A percentile compares a stretch with the other conserved stretches of the same genome.
Evolutionary conservation across 2,329 filamentous ascomycete species (phyloP).

Genomic region (Aspergillus vadensis): DNA sequence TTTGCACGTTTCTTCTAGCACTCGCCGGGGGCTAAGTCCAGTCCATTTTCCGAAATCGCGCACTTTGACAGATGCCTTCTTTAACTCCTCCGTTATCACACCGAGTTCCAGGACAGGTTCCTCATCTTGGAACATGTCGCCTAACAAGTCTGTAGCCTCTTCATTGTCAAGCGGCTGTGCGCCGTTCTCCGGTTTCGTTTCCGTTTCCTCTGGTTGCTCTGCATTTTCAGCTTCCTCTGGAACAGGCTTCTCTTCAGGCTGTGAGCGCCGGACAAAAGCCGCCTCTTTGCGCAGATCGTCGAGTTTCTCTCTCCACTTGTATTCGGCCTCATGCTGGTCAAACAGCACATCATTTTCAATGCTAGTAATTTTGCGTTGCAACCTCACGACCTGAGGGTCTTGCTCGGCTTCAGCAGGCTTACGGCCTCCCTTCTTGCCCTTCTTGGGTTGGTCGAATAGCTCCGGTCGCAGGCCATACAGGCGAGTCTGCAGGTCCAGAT

Average conservation of each 20-base stretch:
- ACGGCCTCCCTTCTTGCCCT: conserved; percentile 45
- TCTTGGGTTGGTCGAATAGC: conserved; percentile 46
- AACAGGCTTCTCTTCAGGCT: conserved; percentile 20
- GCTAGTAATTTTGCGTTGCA: conserved; percentile 72
- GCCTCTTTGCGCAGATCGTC: conserved; percentile 65
- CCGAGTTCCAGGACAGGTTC: conserved; percentile 46
- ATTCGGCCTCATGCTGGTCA: conserved; percentile 66
- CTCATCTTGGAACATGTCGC: conserved; percentile 58
- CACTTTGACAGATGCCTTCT: conserved; percentile 54
- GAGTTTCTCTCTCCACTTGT: conserved; percentile 63
- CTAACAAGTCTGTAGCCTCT: conserved; percentile 50
- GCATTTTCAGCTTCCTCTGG: conserved; percentile 59
- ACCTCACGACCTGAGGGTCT: conserved; percentile 59
- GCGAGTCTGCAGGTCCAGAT: conserved; percentile 71
- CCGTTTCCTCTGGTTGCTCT: conserved; percentile 29
- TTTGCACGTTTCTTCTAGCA: conserved; percentile 85
- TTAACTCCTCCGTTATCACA: conserved; percentile 37
- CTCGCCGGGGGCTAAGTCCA: conserved; percentile 72
- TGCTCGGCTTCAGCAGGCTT: conserved; percentile 20
- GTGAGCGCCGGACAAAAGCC: conserved; percentile 34
- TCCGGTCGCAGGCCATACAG: conserved; percentile 65
- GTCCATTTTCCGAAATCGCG: conserved; percentile 83
- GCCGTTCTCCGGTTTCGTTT: conserved; percentile 22
- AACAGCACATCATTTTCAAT: conserved; percentile 80
- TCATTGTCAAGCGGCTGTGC: conserved; percentile 36